phyloP scores from a whole-genome alignment of 192 early-diverging fungal species.

The Podila verticillata region DNA sequence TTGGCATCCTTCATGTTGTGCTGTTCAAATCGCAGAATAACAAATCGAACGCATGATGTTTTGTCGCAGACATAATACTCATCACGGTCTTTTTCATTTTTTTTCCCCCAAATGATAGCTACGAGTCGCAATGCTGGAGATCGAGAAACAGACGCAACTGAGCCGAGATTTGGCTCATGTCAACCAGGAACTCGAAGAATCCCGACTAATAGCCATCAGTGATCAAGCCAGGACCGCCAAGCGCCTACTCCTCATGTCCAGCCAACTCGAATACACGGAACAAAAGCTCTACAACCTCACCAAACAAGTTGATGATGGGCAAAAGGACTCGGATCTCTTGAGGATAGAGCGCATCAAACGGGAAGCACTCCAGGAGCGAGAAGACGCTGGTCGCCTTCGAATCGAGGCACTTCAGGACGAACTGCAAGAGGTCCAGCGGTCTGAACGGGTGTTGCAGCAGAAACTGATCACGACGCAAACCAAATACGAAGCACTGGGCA shows the following conservation, averaged over 20 bases:
- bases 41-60: no score
- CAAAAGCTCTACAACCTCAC: conserved; percentile 36
- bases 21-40: no score
- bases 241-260: conserved; percentile 34
- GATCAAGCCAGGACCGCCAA: conserved; percentile 45
- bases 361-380: conserved; percentile 43
- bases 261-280: conserved; percentile 43
- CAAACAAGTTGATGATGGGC: conserved; percentile 27
- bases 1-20: no score
- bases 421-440: conserved; percentile 34
- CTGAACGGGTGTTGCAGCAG: conserved; percentile 36
- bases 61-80: no score
- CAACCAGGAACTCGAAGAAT: conserved; percentile 46
- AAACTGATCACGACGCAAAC: conserved; percentile 36
- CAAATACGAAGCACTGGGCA: conserved; percentile 36
- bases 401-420: conserved; percentile 43
- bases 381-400: conserved; percentile 37
- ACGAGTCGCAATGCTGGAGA: conserved; percentile 36
- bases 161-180: conserved; percentile 31
- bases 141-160: conserved; percentile 29
- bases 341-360: conserved; percentile 45
- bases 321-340: conserved; percentile 43
- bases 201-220: conserved; percentile 33
- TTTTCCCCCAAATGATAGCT: not conserved
- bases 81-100: no score